A percentile compares a stretch with the other conserved stretches of the same genome.
phyloP scores from a whole-genome alignment of 768 basidiomycete genomes.

The Amylocystis lapponica region DNA sequence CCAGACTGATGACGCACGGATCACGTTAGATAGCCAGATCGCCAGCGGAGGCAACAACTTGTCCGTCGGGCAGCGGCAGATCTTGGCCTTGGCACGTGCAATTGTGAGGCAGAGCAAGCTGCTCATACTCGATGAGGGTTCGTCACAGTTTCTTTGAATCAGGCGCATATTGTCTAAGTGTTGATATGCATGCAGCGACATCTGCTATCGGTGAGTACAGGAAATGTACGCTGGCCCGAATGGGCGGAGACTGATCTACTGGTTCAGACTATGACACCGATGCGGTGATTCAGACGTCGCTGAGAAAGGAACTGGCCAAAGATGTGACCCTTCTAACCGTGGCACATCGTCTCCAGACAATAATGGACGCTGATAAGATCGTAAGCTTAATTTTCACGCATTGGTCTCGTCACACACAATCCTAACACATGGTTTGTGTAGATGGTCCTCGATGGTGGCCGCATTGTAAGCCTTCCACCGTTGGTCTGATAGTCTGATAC shows the following conservation, averaged over 20 bases:
- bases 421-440: conserved; percentile 7
- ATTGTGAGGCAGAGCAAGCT: conserved; percentile 53
- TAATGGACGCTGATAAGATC: conserved; percentile 60
- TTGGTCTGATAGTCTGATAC: background rate
- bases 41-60: conserved; percentile 40
- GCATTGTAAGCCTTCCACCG: conserved; percentile 27
- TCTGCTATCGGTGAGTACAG: conserved; percentile 36
- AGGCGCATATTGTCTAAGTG: too few species aligned
- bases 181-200: conserved; percentile 27
- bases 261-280: conserved; percentile 50
- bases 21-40: conserved; percentile 42
- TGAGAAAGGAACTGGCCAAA: conserved; percentile 38
- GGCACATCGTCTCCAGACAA: conserved; percentile 52
- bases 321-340: conserved; percentile 51
- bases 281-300: conserved; percentile 47
- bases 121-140: conserved; percentile 53
- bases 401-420: background rate
- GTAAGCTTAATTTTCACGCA: conserved; percentile 20
- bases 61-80: conserved; percentile 57
- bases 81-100: conserved; percentile 54
- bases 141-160: too few species aligned
- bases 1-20: conserved; percentile 28
- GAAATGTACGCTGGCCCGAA: background rate
- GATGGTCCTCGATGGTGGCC: conserved; percentile 41
- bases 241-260: background rate